Evolutionary conservation across 441 rosid genomes (phyloP).

Genomic region (Hura crepitans): DNA sequence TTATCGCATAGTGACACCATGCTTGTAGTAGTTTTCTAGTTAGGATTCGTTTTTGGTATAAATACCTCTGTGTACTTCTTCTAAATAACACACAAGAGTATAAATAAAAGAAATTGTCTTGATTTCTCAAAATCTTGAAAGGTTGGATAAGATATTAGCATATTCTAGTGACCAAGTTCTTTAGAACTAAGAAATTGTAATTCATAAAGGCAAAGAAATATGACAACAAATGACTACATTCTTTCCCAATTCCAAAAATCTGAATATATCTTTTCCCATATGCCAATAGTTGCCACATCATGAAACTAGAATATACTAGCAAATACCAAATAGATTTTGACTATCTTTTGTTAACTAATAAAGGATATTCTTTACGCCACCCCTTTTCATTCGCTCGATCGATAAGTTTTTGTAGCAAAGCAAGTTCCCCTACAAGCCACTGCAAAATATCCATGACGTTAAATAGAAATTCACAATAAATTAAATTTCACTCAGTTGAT

Average conservation of each 20-base stretch:
- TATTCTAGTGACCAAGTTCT: constrained; percentile 1
- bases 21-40: too few species aligned
- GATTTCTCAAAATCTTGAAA: too few species aligned
- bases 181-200: constrained; percentile 1
- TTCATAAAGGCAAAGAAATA: neutral
- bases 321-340: neutral
- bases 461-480: constrained; percentile 18
- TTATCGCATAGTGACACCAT: too few species aligned
- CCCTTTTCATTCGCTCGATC: constrained; percentile 88
- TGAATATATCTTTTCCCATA: too few species aligned
- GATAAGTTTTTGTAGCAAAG: constrained; percentile 53
- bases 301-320: neutral
- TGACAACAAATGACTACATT: neutral
- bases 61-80: too few species aligned
- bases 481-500: constrained; percentile 16
- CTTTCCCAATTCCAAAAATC: neutral
- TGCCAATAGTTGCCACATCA: neutral
- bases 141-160: neutral
- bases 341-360: constrained; percentile 9
- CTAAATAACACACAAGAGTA: too few species aligned
- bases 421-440: constrained; percentile 73
- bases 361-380: constrained; percentile 96
- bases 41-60: too few species aligned
- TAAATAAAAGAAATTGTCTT: too few species aligned
- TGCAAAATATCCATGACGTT: constrained; percentile 29